These are phyloP conservation scores for Phylloporus scabripes DNA, from an alignment of 768 basidiomycete genomes.

Conservation along the genomic window DNA sequence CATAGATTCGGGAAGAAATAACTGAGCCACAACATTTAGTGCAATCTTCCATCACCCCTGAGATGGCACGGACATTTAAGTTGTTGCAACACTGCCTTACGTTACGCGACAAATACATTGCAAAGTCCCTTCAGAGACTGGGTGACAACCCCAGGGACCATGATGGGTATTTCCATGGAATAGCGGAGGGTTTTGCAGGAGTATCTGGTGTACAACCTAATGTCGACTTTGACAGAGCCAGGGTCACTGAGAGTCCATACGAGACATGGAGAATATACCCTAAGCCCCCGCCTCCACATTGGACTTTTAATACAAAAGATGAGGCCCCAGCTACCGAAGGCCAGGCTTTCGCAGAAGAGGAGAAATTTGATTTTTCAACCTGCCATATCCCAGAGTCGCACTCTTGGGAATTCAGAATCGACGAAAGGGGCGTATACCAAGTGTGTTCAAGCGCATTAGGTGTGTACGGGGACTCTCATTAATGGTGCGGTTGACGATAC, in stretches of 20 bases:
- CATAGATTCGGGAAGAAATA: background rate
- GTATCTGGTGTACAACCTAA: conserved; percentile 67
- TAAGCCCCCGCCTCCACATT: conserved; percentile 88
- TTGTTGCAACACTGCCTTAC: conserved; percentile 81
- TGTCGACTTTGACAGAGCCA: conserved; percentile 33
- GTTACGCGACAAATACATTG: conserved; percentile 93
- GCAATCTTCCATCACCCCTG: conserved; percentile 30
- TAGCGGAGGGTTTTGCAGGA: conserved; percentile 56
- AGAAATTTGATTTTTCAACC: conserved; percentile 65
- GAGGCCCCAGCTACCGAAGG: conserved; percentile 41
- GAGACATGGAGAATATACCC: conserved; percentile 88
- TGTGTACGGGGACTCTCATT: background rate
- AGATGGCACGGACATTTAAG: conserved; percentile 49
- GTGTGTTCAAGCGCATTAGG: conserved; percentile 47
- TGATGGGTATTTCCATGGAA: conserved; percentile 69
- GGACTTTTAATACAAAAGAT: conserved; percentile 73
- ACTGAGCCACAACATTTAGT: conserved; percentile 13
- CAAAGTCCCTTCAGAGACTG: conserved; percentile 78
- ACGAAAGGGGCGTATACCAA: conserved; percentile 88
- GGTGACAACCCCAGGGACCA: conserved; percentile 94
- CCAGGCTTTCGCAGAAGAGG: conserved; percentile 22
- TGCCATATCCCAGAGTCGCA: conserved; percentile 68
- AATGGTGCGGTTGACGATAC: background rate
- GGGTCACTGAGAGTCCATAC: conserved; percentile 30
- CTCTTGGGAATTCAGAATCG: conserved; percentile 64